Evolutionary conservation across 257 asterid genomes (phyloP).

Genomic region (Solanum gandarillasii): DNA sequence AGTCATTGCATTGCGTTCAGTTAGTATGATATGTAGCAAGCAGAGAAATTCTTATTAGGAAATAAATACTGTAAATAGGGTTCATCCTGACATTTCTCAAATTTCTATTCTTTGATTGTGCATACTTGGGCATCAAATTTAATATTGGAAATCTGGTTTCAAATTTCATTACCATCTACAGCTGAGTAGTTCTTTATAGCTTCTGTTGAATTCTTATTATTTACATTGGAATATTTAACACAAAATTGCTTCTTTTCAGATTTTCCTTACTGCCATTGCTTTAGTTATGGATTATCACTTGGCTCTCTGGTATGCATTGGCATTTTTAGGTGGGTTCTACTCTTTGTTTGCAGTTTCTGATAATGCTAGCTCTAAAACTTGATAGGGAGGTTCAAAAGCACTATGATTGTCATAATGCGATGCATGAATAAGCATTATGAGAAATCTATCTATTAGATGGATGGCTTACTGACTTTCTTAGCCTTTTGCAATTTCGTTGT

Average conservation of each 20-base stretch:
- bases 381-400: not conserved
- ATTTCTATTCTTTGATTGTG: not conserved
- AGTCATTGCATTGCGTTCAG: not conserved
- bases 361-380: not conserved
- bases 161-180: not conserved
- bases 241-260: conserved; percentile 28
- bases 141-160: not conserved
- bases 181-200: not conserved
- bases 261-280: conserved; percentile 74
- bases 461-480: not conserved
- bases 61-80: not conserved
- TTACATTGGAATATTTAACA: not conserved
- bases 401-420: not conserved
- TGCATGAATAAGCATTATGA: not conserved
- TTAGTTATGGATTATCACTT: conserved; percentile 79
- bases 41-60: not conserved
- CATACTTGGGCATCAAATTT: not conserved
- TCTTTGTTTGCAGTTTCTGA: not conserved
- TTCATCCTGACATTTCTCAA: not conserved
- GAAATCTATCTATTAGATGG: not conserved
- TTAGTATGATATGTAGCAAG: not conserved
- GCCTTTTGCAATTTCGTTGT: not conserved
- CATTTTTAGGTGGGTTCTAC: conserved; percentile 57
- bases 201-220: not conserved
- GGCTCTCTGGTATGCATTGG: conserved; percentile 78